Evolutionary conservation across 1,284 basidiomycete species (phyloP).

Genomic region (Pseudozyma flocculosa): DNA sequence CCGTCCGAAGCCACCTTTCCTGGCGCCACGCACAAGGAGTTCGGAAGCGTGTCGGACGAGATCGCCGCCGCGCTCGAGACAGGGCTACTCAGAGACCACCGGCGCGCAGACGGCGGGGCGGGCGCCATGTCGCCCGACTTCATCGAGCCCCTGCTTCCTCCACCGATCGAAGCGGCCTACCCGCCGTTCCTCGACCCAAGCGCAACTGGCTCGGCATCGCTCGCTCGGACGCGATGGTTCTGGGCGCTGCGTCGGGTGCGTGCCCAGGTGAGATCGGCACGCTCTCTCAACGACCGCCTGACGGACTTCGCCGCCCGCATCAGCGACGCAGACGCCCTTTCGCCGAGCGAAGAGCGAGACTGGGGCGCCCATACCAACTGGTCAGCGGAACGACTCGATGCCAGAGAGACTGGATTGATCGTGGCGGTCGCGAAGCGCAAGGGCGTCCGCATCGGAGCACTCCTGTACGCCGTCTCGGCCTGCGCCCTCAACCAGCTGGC

Average conservation of each 20-base stretch:
- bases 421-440: conserved; percentile 18
- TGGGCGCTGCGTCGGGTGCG: conserved; percentile 24
- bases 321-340: no score
- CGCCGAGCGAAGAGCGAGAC: conserved; percentile 9
- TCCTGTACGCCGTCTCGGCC: conserved; percentile 25
- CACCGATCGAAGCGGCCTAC: conserved; percentile 23
- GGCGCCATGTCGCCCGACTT: neutral
- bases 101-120: no score
- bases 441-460: conserved; percentile 19
- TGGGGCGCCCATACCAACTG: conserved; percentile 33
- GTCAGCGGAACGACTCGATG: conserved; percentile 15
- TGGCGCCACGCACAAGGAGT: neutral
- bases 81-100: neutral
- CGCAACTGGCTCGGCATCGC: neutral
- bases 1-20: neutral
- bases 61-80: neutral
- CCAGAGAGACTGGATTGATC: neutral
- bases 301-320: neutral
- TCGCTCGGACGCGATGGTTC: conserved; percentile 28
- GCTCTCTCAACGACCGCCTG: neutral
- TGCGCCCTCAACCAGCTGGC: conserved; percentile 31
- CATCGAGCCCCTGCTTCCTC: conserved; percentile 16
- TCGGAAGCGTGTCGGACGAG: neutral
- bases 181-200: conserved; percentile 18
- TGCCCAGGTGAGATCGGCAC: neutral